Percentiles rank a stretch among this genome's conserved stretches.
Conservation (phyloP, 2,329 filamentous ascomycete genomes). For the Chrysoporthe cubensis region DNA sequence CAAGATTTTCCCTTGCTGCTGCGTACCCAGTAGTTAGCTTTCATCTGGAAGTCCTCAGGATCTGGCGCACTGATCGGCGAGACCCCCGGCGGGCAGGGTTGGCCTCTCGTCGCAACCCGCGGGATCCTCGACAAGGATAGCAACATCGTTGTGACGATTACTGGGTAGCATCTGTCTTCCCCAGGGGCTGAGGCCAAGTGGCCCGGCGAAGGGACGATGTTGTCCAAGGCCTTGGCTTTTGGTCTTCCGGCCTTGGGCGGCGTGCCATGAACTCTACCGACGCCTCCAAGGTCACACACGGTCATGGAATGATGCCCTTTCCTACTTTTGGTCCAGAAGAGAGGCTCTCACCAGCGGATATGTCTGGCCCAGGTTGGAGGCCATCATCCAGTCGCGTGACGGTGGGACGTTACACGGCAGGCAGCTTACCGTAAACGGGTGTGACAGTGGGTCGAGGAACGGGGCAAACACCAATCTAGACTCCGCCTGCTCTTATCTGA, state of each 20-base stretch:
- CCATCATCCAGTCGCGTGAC: background rate
- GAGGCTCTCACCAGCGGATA: background rate
- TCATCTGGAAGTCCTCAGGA: background rate
- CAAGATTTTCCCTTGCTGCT: background rate
- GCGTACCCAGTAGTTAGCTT: no score
- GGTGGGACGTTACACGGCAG: background rate
- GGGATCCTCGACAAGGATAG: conserved; percentile 1
- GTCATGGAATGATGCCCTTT: background rate
- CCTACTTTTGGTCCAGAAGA: background rate
- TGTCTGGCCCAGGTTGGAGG: background rate
- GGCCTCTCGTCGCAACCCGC: background rate
- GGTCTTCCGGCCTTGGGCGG: background rate
- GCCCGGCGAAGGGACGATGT: background rate
- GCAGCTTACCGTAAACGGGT: background rate
- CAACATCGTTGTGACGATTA: background rate
- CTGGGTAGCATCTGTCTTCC: background rate
- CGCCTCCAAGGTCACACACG: background rate
- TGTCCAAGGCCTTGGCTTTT: background rate
- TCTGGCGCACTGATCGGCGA: background rate
- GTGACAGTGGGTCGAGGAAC: background rate
- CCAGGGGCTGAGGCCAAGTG: background rate
- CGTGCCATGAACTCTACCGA: background rate
- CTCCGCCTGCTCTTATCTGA: conserved; percentile 24
- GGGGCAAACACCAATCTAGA: background rate
- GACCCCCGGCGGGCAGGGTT: background rate